Conservation (phyloP, 164 flowering plant species). For the Berberis thunbergii region DNA sequence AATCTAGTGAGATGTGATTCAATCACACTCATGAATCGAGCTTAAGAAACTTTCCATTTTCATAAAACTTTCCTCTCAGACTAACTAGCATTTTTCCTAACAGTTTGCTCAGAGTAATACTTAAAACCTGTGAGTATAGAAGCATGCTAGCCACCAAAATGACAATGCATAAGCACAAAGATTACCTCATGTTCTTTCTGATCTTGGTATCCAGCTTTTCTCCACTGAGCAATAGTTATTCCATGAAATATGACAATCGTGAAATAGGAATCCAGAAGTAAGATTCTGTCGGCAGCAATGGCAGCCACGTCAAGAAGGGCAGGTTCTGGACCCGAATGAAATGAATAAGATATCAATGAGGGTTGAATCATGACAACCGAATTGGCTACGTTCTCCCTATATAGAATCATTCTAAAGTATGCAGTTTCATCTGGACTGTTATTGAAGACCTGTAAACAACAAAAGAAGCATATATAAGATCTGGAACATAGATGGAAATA, state of each 20-base stretch:
- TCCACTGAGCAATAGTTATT: slow-evolving; percentile 84
- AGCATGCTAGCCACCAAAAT: background rate
- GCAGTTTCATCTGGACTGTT: slow-evolving; percentile 99
- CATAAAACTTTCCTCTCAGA: too few species aligned
- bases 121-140: too few species aligned
- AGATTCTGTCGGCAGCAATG: slow-evolving; percentile 82
- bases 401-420: slow-evolving; percentile 82
- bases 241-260: slow-evolving; percentile 92
- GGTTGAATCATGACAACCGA: slow-evolving; percentile 98
- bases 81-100: too few species aligned
- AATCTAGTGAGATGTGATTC: too few species aligned
- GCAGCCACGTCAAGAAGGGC: slow-evolving; percentile 91
- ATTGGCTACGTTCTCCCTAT: slow-evolving; percentile 87
- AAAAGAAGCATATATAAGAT: background rate
- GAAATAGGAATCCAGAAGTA: slow-evolving; percentile 82
- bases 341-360: slow-evolving; percentile 85
- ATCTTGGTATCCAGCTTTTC: slow-evolving; percentile 86
- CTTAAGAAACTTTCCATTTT: too few species aligned
- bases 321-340: slow-evolving; percentile 78
- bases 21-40: too few species aligned
- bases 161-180: background rate
- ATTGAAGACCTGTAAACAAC: slow-evolving; percentile 45
- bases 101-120: too few species aligned
- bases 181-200: slow-evolving; percentile 80
- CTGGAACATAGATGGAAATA: background rate